Evolutionary conservation across 495 filamentous ascomycete genomes (phyloP), one percentile per base, ranked within the genome.

Genomic region (Aspergillus heteromorphus): DNA sequence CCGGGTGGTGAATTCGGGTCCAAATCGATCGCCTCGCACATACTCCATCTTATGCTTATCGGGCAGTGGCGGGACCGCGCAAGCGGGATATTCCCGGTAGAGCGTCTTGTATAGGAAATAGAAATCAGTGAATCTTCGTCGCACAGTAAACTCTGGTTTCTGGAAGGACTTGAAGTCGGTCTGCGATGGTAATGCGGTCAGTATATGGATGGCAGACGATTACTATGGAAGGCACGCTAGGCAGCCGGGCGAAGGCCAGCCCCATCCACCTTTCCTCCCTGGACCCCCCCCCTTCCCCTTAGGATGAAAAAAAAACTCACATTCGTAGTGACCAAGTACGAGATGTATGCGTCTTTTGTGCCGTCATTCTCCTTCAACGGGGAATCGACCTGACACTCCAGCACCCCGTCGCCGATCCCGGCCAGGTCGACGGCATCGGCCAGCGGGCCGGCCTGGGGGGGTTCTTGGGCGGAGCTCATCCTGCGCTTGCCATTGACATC

Each of bases 11-110:
- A 98, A 98, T 66, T 97, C 95, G 14, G 86, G 69, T 1, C 91
- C 90, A 70, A 98, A 98, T 38, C 93, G 85, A 71, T 97, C 92
- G 49, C 95, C 95, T 48, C 91, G 87, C 31, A 97, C 95, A 63
- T 97, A 96, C 63, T 93, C 89, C 88, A 98, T 93, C 67, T 95
- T 95, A 78, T 97, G 92, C 73, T 98, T 98, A 69, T 97, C 93
- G 42, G 93, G 93, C 54, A 97, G 77, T 45, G 93, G 93, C 36
- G 93, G 93, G 11, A 98, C 91, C 40, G 93, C 95, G 73, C 84
- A 90, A 66, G 86, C 87, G 29, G 91, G 90, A 63, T 91, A 97
- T 64, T 97, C 89, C 60, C 83, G 83, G 50, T 77, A 84, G 38
- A 98, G 83, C 25, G 83, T 84, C 70, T 96, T 97, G 79, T 88